These are phyloP conservation scores for Arctium lappa DNA, from an alignment of 129 eudicot genomes.

Conservation along the genomic window DNA sequence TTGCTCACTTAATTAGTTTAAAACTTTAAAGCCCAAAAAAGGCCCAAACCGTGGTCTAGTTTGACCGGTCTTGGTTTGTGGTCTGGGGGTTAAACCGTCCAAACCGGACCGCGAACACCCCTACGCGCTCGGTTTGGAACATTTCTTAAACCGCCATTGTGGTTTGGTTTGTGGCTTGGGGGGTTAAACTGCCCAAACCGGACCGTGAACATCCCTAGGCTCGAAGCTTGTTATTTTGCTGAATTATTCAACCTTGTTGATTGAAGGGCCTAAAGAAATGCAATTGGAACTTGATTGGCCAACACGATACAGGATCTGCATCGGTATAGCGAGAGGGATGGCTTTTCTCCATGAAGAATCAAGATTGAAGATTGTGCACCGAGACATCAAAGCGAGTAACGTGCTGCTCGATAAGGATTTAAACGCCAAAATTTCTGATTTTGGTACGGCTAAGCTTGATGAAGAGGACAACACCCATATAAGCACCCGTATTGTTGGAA, in stretches of 20 bases:
- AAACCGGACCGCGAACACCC: too few relatives aligned
- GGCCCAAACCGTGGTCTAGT: too few relatives aligned
- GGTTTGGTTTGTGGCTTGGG: background rate
- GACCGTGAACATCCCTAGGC: background rate
- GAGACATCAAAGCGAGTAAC: constrained; percentile 75
- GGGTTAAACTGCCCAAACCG: background rate
- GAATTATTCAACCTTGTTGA: background rate
- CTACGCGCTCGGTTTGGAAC: background rate
- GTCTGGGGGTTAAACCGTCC: too few relatives aligned
- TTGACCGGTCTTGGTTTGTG: too few relatives aligned
- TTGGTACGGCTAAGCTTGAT: constrained; percentile 77
- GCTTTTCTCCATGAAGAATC: constrained; percentile 79
- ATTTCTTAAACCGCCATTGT: too few relatives aligned
- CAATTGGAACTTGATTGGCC: constrained; percentile 65
- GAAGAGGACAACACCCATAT: constrained; percentile 75
- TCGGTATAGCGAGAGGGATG: constrained; percentile 68
- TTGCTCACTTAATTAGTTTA: too few relatives aligned
- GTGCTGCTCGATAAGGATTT: constrained; percentile 66
- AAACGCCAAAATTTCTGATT: constrained; percentile 69
- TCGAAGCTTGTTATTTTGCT: constrained; percentile 7
- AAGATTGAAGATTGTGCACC: constrained; percentile 60
- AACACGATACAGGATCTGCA: constrained; percentile 56
- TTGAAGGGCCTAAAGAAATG: constrained; percentile 48
- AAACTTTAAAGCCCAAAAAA: too few relatives aligned
- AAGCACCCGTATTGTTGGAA: constrained; percentile 78